Percentiles rank a stretch among this genome's conserved stretches.
phyloP scores from a whole-genome alignment of 805 yeast species.

The Groenewaldozyma tartarivorans region DNA sequence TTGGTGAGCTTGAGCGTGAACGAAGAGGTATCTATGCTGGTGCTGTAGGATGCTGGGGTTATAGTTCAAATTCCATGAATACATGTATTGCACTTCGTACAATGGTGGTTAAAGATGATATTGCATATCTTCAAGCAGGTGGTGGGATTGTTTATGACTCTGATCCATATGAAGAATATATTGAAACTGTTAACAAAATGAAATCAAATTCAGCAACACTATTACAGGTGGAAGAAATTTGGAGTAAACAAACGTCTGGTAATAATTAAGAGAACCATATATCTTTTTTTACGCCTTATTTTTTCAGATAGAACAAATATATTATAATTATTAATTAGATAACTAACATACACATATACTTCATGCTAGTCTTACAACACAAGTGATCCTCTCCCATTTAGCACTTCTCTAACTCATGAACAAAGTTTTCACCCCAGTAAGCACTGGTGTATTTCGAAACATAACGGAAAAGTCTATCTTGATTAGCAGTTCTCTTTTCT shows the following conservation, averaged over 20 bases:
- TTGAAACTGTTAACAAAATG: slow-evolving; percentile 97
- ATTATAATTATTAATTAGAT: too few species aligned
- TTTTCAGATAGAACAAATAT: slow-evolving; percentile 1
- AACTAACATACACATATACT: too few species aligned
- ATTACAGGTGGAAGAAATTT: slow-evolving; percentile 73
- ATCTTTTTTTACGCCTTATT: background rate
- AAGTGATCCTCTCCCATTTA: background rate
- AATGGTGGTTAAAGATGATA: slow-evolving; percentile 86
- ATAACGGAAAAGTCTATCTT: slow-evolving; percentile 74
- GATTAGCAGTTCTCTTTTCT: slow-evolving; percentile 71
- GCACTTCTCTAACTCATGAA: slow-evolving; percentile 51
- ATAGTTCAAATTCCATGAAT: slow-evolving; percentile 90
- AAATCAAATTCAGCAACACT: slow-evolving; percentile 83
- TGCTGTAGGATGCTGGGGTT: slow-evolving; percentile 97
- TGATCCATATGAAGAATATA: slow-evolving; percentile 89
- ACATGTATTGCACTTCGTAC: slow-evolving; percentile 97
- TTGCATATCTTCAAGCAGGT: slow-evolving; percentile 94
- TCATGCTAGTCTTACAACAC: too few species aligned
- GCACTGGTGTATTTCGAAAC: slow-evolving; percentile 90
- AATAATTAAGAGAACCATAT: background rate
- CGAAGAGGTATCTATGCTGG: slow-evolving; percentile 97
- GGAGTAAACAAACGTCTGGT: slow-evolving; percentile 16
- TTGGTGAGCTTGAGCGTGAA: slow-evolving; percentile 81
- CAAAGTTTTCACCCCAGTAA: slow-evolving; percentile 96
- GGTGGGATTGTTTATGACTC: slow-evolving; percentile 97